Evolutionary conservation across 2,329 filamentous ascomycete genomes (phyloP), one percentile per base, ranked within the genome.

Genomic region (Talaromyces sp.): DNA sequence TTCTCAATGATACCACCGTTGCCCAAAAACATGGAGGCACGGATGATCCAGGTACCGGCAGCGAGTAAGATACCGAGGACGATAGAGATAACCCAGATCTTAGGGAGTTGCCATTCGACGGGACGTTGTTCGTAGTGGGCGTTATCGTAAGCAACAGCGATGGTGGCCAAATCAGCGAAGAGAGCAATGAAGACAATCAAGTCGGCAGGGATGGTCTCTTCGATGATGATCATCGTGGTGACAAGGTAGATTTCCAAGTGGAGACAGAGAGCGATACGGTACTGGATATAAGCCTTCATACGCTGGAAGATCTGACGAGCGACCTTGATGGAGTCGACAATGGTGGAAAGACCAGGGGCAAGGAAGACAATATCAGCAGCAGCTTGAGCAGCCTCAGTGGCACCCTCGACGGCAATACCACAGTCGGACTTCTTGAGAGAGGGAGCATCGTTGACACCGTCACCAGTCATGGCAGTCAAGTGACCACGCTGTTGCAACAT

Each of bases 101-200:
- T 89, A 63, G 86, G 85, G 60, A 89, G 73, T 74, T 89, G 86
- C 86, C 86, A 89, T 71, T 89, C 86, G 64, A 89, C 86, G 5
- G 86, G 86, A 25, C 86, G 83, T 61, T 80, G 80, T 69, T 89
- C 86, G 64, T 84, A 88, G 75, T 88, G 84, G 22, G 86, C 86
- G 70, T 89, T 88, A 69, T 89, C 86, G 76, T 89, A 89, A 41
- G 86, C 86, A 53, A 89, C 84, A 57, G 86, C 86, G 62, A 89
- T 86, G 58, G 86, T 89, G 58, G 86, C 86, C 73, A 89, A 77
- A 80, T 89, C 86, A 64, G 86, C 86, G 73, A 89, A 89, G 13
- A 89, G 78, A 60, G 86, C 86, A 63, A 89, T 82, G 79, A 89
- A 89, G 72, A 89, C 86, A 64, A 89, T 84, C 41, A 89, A 80